phyloP scores from a whole-genome alignment of 768 basidiomycete genomes.

The Thelephora ganbajun region DNA sequence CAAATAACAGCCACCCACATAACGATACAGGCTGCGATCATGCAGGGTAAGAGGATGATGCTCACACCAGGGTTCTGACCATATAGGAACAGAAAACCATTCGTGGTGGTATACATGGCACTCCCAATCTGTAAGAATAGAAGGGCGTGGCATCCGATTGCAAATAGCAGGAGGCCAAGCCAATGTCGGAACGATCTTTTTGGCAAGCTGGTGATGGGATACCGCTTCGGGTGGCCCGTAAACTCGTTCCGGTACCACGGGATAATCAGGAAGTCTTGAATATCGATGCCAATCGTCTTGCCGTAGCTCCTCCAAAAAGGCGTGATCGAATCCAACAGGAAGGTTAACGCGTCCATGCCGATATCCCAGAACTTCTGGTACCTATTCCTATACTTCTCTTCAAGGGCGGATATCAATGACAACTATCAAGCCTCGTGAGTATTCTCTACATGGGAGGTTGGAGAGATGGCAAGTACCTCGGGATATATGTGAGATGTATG shows the following conservation, averaged over 20 bases:
- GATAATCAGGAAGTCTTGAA: conserved; percentile 69
- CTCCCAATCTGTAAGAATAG: conserved; percentile 43
- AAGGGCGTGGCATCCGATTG: conserved; percentile 30
- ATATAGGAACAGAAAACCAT: conserved; percentile 37
- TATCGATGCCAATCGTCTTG: conserved; percentile 67
- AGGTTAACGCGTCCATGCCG: conserved; percentile 63
- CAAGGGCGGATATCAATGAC: conserved; percentile 53
- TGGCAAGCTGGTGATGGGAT: conserved; percentile 44
- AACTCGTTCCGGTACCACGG: conserved; percentile 78
- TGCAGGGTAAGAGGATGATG: conserved; percentile 49
- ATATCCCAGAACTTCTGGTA: conserved; percentile 76
- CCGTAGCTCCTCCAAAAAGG: conserved; percentile 77
- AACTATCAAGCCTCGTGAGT: conserved; percentile 27
- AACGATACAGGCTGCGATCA: conserved; percentile 47
- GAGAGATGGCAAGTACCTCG: conserved; percentile 25
- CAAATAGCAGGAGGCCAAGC: conserved; percentile 44
- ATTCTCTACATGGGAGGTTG: not conserved
- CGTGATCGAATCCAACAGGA: conserved; percentile 61
- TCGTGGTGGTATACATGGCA: conserved; percentile 37
- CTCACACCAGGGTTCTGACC: conserved; percentile 49
- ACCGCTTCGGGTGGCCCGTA: conserved; percentile 61
- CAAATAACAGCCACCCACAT: conserved; percentile 55
- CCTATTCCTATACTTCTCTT: conserved; percentile 69
- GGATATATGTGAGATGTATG: conserved; percentile 69
- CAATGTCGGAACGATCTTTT: conserved; percentile 55